Conservation (phyloP, 2,329 filamentous ascomycete species). For the Hypoxylon sp. region DNA sequence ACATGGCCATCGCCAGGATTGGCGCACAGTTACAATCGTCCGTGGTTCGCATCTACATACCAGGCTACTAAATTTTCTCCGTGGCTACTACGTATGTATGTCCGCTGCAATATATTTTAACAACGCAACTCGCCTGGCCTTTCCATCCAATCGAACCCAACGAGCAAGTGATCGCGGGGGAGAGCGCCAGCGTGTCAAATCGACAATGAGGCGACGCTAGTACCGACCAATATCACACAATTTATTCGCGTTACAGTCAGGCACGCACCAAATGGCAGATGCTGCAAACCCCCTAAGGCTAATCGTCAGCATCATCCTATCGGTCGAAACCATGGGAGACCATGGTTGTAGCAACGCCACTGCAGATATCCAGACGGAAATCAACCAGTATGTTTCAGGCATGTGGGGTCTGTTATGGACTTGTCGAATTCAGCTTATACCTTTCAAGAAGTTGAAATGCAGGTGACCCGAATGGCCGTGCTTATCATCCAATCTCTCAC, state of each 20-base stretch:
- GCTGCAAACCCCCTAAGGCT: slow-evolving; percentile 22
- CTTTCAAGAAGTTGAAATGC: slow-evolving; percentile 35
- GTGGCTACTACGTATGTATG: slow-evolving; percentile 23
- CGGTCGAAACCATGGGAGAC: slow-evolving; percentile 28
- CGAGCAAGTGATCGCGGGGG: slow-evolving; percentile 25
- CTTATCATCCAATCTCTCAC: slow-evolving; percentile 22
- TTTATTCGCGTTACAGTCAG: slow-evolving; percentile 44
- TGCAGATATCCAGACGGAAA: slow-evolving; percentile 48
- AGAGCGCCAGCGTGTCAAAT: slow-evolving; percentile 39
- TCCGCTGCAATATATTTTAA: slow-evolving; percentile 33
- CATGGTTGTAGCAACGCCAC: slow-evolving; percentile 40
- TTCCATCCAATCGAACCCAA: slow-evolving; percentile 27
- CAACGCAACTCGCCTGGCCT: slow-evolving; percentile 34
- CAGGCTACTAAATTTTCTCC: slow-evolving; percentile 15
- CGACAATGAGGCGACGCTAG: slow-evolving; percentile 30
- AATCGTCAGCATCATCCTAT: slow-evolving; percentile 38
- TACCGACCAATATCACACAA: slow-evolving; percentile 34
- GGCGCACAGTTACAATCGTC: slow-evolving; percentile 44
- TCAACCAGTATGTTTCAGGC: slow-evolving; percentile 46
- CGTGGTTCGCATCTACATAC: slow-evolving; percentile 30
- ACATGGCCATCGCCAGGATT: slow-evolving; percentile 37
- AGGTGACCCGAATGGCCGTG: slow-evolving; percentile 30
- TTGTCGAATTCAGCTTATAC: slow-evolving; percentile 31
- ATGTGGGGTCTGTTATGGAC: slow-evolving; percentile 38
- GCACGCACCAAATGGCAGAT: slow-evolving; percentile 29